Evolutionary conservation across 306 rosid species (phyloP).

Genomic region (Crataegus laevigata): DNA sequence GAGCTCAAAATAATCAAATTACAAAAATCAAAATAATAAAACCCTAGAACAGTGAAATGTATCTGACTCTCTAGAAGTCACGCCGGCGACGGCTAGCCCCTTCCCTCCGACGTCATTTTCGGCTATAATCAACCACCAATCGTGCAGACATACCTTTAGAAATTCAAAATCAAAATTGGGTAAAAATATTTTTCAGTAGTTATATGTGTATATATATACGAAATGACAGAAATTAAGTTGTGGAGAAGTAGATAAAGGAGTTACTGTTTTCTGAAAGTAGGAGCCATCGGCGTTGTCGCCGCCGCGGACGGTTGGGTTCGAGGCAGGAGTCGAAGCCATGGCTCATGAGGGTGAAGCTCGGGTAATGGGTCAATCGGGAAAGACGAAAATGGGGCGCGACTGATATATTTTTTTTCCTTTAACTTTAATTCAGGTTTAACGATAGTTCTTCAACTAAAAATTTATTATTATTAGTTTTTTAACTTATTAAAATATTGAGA

Average conservation of each 20-base stretch:
- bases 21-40: not conserved
- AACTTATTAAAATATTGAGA: too few species aligned
- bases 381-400: not conserved
- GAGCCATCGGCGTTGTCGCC: not conserved
- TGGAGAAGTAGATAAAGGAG: not conserved
- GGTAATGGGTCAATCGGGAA: not conserved
- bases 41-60: constrained; percentile 18
- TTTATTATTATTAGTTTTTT: too few species aligned
- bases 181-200: too few species aligned
- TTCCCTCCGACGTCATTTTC: constrained; percentile 29
- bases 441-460: too few species aligned
- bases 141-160: constrained; percentile 40
- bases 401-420: too few species aligned
- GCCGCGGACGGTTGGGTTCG: not conserved
- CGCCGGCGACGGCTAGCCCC: constrained; percentile 54
- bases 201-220: too few species aligned
- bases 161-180: not conserved
- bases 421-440: too few species aligned
- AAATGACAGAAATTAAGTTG: not conserved
- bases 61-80: constrained; percentile 34
- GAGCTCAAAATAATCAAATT: not conserved
- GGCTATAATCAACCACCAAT: constrained; percentile 62
- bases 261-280: not conserved
- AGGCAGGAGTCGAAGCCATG: not conserved
- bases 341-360: not conserved